Conservation (phyloP, 164 flowering plant genomes). For the Sextonia rubra region DNA sequence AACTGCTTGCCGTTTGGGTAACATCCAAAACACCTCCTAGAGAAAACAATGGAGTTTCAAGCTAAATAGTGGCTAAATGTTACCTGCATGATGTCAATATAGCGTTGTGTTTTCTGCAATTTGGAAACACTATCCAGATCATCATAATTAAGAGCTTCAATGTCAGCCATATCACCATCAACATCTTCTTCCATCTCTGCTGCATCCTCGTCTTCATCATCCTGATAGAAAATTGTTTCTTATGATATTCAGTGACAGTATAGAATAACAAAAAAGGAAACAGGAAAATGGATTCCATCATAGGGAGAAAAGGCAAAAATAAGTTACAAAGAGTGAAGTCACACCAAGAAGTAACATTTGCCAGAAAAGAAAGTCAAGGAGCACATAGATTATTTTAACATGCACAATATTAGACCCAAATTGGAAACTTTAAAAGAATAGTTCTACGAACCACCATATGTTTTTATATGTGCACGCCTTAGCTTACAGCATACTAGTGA, state of each 20-base stretch:
- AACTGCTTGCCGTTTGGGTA: no score
- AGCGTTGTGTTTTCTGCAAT: constrained; percentile 80
- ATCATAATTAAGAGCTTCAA: constrained; percentile 79
- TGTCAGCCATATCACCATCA: constrained; percentile 69
- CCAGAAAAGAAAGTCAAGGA: no score
- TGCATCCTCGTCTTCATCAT: constrained; percentile 48
- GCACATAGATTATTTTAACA: no score
- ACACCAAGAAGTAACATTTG: background rate
- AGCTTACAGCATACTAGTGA: no score
- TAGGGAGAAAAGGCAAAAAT: background rate
- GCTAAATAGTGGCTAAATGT: background rate
- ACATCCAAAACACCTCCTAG: no score
- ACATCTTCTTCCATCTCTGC: constrained; percentile 77
- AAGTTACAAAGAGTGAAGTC: background rate
- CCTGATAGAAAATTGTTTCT: constrained; percentile 30
- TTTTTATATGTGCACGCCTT: no score
- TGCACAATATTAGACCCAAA: no score
- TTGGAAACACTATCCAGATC: constrained; percentile 87
- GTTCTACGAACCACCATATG: no score
- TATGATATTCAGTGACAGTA: background rate
- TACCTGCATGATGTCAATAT: constrained; percentile 81
- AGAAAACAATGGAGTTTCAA: background rate
- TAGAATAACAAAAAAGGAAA: background rate
- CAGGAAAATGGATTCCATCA: background rate
- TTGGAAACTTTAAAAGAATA: no score